Evolutionary conservation across 2,329 filamentous ascomycete species (phyloP), one percentile per base, ranked within the genome.

Genomic region (Huntiella abstrusa): DNA sequence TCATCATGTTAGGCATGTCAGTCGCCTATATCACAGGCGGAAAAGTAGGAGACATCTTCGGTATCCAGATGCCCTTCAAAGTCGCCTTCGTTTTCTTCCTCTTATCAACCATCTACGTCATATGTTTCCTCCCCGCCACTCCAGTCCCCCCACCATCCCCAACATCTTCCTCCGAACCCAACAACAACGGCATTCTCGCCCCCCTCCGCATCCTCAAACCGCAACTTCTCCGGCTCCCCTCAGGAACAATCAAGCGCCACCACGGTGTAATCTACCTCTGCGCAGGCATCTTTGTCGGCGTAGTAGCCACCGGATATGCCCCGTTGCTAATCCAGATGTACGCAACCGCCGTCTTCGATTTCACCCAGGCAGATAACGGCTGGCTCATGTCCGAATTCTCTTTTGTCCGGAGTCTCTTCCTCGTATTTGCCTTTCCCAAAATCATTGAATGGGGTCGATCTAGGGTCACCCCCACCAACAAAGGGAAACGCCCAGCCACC

Each of bases 221-320:
- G 0, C 71, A 74, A 51, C 68, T 62, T 41, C 66, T 77, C 54
- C 59, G 67, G 0, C 58, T 74, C 0, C 53, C 54, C 1, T 64
- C 67, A 43, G 78, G 78, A 1, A 61, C 60, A 1, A 53, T 68
- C 4, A 62, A 59, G 42, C 72, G 60, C 13, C 73, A 81, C 51
- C 73, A 73, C 17, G 77, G 79, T 1, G 67, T 80, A 0, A 59
- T 79, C 3, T 69, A 81, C 1, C 67, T 83, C 3, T 78, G 75
- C 15, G 60, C 66, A 0, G 79, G 79, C 1, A 75, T 80, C 2
- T 83, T 81, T 49, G 59, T 80, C 0, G 77, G 73, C 0, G 76
- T 83, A 0, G 68, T 71, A 1, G 77, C 79, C 0, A 82, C 79
- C 0, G 77, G 75, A 1, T 83, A 80, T 47, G 76, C 78, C 0